Evolutionary conservation across 768 basidiomycete genomes (phyloP).

Genomic region (Gyrodon lividus): DNA sequence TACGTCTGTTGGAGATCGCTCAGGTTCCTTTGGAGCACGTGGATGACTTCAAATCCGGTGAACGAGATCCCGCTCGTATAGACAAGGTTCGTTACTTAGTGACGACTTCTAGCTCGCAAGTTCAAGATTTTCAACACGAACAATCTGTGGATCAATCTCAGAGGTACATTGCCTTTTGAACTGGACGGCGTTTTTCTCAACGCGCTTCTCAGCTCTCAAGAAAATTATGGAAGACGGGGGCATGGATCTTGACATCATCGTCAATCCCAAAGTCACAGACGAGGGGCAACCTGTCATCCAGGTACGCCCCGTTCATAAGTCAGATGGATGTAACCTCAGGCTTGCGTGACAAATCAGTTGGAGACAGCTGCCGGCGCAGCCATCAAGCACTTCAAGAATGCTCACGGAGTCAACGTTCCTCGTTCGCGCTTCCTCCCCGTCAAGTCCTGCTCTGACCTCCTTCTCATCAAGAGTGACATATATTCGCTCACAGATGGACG

Average conservation of each 20-base stretch:
- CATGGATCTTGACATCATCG: slow-evolving; percentile 93
- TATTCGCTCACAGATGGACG: slow-evolving; percentile 89
- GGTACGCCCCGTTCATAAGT: slow-evolving; percentile 31
- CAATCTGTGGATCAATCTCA: slow-evolving; percentile 78
- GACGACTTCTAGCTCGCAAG: slow-evolving; percentile 56
- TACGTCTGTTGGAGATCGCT: slow-evolving; percentile 89
- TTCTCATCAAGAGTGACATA: slow-evolving; percentile 90
- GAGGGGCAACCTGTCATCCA: slow-evolving; percentile 85
- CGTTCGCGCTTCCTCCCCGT: slow-evolving; percentile 92
- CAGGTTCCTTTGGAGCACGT: slow-evolving; percentile 93
- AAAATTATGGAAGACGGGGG: slow-evolving; percentile 82
- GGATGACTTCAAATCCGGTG: slow-evolving; percentile 89
- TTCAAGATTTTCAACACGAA: slow-evolving; percentile 95
- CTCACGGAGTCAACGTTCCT: slow-evolving; percentile 93
- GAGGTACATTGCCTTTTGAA: slow-evolving; percentile 43
- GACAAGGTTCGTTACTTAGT: background rate
- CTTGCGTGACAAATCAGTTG: slow-evolving; percentile 40
- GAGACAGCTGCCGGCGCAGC: slow-evolving; percentile 94
- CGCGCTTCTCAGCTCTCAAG: slow-evolving; percentile 65
- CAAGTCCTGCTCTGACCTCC: slow-evolving; percentile 82
- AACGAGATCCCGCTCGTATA: slow-evolving; percentile 7
- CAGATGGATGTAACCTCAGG: slow-evolving; percentile 7
- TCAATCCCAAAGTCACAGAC: slow-evolving; percentile 87
- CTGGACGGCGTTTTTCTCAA: background rate
- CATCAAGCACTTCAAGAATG: slow-evolving; percentile 89